Evolutionary conservation across 2,329 filamentous ascomycete genomes (phyloP), one percentile per base, ranked within the genome.

Genomic region (Paracamarosporium sp.): DNA sequence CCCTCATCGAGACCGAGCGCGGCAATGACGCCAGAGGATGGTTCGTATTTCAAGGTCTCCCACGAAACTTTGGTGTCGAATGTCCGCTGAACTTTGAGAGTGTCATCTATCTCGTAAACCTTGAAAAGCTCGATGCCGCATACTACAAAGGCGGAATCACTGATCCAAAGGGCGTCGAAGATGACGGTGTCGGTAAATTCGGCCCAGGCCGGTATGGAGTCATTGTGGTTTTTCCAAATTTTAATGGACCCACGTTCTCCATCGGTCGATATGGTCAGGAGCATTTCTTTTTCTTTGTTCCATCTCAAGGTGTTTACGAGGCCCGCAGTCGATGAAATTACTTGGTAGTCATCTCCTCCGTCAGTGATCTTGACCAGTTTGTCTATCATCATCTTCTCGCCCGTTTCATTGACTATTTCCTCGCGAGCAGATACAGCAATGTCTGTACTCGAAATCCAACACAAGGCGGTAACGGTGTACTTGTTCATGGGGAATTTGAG

Each of bases 141-240:
- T 11, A 81, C 77, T 9, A 79, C 71, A 58, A 83, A 81, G 1
- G 71, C 70, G 3, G 76, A 72, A 13, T 79, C 75, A 43, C 68
- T 76, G 38, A 76, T 77, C 80, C 80, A 82, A 12, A 75, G 72
- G 1, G 77, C 80, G 56, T 82, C 80, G 25, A 77, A 69, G 1
- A 81, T 74, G 52, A 72, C 72, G 4, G 73, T 72, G 22, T 79
- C 76, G 9, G 75, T 76, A 47, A 80, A 80, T 17, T 76, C 70
- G 24, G 72, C 74, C 74, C 76, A 80, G 4, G 77, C 66, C 5
- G 79, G 78, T 27, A 79, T 75, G 22, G 69, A 70, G 43, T 74
- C 68, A 50, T 66, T 64, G 47, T 69, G 66, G 45, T 70, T 68
- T 35, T 71, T 76, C 75, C 75, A 78, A 22, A 78, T 67, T 44